Evolutionary conservation across 2,329 filamentous ascomycete genomes (phyloP).

Genomic region (Dactylellina parvicollis): DNA sequence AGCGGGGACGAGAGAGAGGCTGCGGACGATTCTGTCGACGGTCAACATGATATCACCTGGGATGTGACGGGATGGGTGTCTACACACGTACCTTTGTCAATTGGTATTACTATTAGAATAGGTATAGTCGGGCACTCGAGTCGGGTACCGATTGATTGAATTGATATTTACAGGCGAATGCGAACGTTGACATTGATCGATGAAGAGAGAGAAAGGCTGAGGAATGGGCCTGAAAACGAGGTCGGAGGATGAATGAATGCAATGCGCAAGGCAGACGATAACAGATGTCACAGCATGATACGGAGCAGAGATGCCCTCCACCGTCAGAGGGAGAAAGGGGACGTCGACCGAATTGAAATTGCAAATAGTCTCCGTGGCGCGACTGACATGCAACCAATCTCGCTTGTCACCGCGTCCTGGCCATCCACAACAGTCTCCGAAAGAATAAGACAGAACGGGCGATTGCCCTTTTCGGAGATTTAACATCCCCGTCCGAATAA

Average conservation of each 20-base stretch:
- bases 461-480: constrained; percentile 13
- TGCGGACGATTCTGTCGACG: background rate
- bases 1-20: too few relatives aligned
- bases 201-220: background rate
- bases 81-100: too few relatives aligned
- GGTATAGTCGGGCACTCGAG: too few relatives aligned
- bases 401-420: background rate
- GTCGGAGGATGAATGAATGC: background rate
- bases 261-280: constrained; percentile 1
- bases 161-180: background rate
- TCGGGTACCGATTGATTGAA: too few relatives aligned
- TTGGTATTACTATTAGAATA: too few relatives aligned
- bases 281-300: constrained; percentile 7
- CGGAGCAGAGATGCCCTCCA: too few relatives aligned
- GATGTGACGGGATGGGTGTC: too few relatives aligned
- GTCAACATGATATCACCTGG: too few relatives aligned
- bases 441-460: background rate
- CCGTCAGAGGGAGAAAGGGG: too few relatives aligned
- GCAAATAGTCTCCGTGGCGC: constrained; percentile 5
- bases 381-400: background rate
- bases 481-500: too few relatives aligned
- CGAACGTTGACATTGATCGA: background rate
- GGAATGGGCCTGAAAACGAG: background rate
- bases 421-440: background rate
- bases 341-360: background rate